Percentiles rank a stretch among this genome's conserved stretches.
Conservation (phyloP, 352 stramenopile species). For the Globisporangium cylindrosporum region DNA sequence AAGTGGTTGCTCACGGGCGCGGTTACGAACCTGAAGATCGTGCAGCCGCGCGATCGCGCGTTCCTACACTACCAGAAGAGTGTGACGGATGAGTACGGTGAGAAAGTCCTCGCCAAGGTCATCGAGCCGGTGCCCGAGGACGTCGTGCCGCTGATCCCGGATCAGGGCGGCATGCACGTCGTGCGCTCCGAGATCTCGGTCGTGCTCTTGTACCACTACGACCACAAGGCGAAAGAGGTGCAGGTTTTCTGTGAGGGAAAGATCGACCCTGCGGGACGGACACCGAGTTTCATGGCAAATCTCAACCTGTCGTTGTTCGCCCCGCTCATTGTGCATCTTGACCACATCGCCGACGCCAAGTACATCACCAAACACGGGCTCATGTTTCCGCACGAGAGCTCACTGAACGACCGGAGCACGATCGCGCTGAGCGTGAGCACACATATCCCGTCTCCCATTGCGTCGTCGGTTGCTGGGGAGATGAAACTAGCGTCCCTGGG, state of each 20-base stretch:
- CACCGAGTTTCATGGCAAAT: too few species aligned
- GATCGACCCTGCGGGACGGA: conserved; percentile 50
- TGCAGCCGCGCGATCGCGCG: conserved; percentile 53
- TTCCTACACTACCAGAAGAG: conserved; percentile 65
- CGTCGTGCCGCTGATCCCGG: conserved; percentile 28
- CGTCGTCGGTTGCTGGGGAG: conserved; percentile 13
- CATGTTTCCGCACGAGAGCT: conserved; percentile 48
- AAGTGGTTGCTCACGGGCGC: conserved; percentile 66
- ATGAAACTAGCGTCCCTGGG: conserved; percentile 16
- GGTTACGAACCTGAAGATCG: conserved; percentile 43
- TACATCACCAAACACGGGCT: conserved; percentile 79
- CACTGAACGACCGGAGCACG: conserved; percentile 3
- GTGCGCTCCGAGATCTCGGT: conserved; percentile 56
- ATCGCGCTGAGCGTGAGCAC: conserved; percentile 34
- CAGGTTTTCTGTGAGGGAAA: conserved; percentile 68
- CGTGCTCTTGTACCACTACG: conserved; percentile 61
- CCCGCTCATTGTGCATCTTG: too few species aligned
- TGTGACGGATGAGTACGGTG: conserved; percentile 32
- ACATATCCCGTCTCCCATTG: conserved; percentile 24
- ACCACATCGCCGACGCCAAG: too few species aligned
- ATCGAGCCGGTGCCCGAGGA: conserved; percentile 55
- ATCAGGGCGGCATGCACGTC: conserved; percentile 38
- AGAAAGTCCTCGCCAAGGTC: conserved; percentile 62
- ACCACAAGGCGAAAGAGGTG: conserved; percentile 46
- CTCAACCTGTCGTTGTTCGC: too few species aligned